phyloP scores from a whole-genome alignment of 108 stramenopile genomes.

The Nannochloropsis oceanica region DNA sequence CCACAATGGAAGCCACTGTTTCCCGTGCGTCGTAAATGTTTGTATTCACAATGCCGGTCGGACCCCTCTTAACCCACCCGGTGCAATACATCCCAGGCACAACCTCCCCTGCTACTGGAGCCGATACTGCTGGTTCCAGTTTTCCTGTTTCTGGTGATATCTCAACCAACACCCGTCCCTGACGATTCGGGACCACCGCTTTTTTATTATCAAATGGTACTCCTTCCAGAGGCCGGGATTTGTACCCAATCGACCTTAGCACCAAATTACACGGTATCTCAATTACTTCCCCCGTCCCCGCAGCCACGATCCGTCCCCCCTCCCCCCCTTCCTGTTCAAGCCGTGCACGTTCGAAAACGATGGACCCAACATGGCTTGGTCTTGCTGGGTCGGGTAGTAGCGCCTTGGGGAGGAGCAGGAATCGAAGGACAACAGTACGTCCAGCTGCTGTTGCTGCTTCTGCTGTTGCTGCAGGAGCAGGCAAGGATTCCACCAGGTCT shows the following conservation, averaged over 20 bases:
- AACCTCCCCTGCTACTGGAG: conserved; percentile 35
- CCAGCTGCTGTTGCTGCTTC: background rate
- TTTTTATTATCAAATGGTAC: conserved; percentile 50
- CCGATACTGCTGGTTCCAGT: background rate
- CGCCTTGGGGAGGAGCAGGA: conserved; percentile 57
- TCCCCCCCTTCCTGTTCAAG: conserved; percentile 55
- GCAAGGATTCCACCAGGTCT: background rate
- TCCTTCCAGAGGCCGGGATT: conserved; percentile 55
- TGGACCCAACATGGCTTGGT: conserved; percentile 34
- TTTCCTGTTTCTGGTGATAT: background rate
- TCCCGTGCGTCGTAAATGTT: conserved; percentile 79
- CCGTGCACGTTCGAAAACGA: conserved; percentile 57
- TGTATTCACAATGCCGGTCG: conserved; percentile 88
- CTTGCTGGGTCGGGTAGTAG: conserved; percentile 32
- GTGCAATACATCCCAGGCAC: conserved; percentile 55
- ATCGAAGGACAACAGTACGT: conserved; percentile 56
- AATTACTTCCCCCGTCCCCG: conserved; percentile 54
- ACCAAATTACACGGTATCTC: conserved; percentile 38
- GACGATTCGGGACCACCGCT: conserved; percentile 46
- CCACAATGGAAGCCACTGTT: conserved; percentile 63
- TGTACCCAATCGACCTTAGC: conserved; percentile 82
- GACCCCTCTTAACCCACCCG: conserved; percentile 96
- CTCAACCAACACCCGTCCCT: conserved; percentile 35
- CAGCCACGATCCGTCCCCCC: conserved; percentile 45
- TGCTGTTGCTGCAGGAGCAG: background rate